Base-by-base conservation (phyloP, 768 basidiomycete genomes). In the Lactarius indigo region DNA sequence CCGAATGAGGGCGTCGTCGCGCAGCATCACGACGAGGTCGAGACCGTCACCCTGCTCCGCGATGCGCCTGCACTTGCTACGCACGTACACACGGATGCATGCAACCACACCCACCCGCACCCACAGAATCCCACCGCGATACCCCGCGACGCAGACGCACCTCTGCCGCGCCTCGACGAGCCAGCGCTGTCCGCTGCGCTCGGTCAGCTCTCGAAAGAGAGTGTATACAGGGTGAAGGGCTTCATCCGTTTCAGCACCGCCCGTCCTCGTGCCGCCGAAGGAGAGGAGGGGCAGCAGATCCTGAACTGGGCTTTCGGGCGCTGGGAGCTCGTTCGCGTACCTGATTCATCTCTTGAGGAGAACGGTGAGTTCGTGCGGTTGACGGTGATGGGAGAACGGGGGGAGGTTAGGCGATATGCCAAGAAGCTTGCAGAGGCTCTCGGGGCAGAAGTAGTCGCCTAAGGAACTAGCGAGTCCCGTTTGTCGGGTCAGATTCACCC, bases 281-380 rank as follows among this genome's bases (percentile, higher is more conserved):
- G 30, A 35, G 26, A 33, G 2, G n/a, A 39, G 50, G 5, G 6
- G 9, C 71, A 77, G 69, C 75, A 82, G 73, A 90, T 94, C 66
- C 72, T 96, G 65, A 98, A 98, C 74, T 98, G 94, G 93, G 94
- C 95, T 8, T 98, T 97, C 78, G 92, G 92, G 17, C 84, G 95
- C 47, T 88, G 84, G 74, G 92, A 94, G 31, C 76, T 89, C 47
- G 82, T 87, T 13, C 79, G 72, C 23, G 69, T 77, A 42, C 75
- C 55, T 26, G 3, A 28, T 20, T 50, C 37, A 23, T 33, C 28
- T 23, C 1, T 26, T 54, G n/a, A 57, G 44, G 57, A 10, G 26
- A 73, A 72, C 1, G 74, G 70, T 13, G 80, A 76, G 5, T 78
- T 80, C 6, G 73, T 94, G 28, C 79, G 82, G 63, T 69, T 96